Evolutionary conservation across 1,139 yeast genomes (phyloP).

Genomic region (Hansenula anomala): DNA sequence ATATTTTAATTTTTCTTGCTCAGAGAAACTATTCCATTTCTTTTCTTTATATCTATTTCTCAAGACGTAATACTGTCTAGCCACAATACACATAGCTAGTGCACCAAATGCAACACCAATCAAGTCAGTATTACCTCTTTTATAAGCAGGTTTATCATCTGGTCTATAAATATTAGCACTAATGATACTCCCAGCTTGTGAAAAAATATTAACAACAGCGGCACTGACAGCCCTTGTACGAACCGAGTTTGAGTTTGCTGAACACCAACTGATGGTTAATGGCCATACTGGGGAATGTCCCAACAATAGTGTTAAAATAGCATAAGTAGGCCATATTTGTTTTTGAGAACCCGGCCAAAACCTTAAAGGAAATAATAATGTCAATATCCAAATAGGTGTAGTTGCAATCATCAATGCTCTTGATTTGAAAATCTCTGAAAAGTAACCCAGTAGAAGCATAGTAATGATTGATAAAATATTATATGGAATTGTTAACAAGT

Average conservation of each 20-base stretch:
- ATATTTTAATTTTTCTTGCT: constrained; percentile 44
- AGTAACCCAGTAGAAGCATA: neutral
- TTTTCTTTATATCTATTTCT: constrained; percentile 41
- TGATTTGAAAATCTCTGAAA: neutral
- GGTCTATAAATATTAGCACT: constrained; percentile 50
- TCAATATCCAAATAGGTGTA: neutral
- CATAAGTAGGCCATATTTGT: neutral
- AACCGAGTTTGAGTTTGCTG: neutral
- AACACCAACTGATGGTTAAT: neutral
- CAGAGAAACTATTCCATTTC: constrained; percentile 43
- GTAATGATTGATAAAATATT: neutral
- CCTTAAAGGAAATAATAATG: neutral
- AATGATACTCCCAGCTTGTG: constrained; percentile 50
- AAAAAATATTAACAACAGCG: constrained; percentile 23
- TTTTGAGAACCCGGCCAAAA: neutral
- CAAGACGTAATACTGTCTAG: constrained; percentile 38
- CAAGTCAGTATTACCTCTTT: constrained; percentile 43
- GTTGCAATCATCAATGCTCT: neutral
- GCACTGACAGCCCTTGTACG: neutral
- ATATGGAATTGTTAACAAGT: neutral
- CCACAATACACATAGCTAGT: constrained; percentile 7
- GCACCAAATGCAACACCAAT: constrained; percentile 31
- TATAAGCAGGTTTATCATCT: constrained; percentile 53
- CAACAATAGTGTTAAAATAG: neutral
- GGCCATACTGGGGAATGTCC: neutral